Percentiles rank a stretch among this genome's conserved stretches.
Evolutionary conservation across 805 yeast species (phyloP).

Genomic region (Blastobotrys peoriensis): DNA sequence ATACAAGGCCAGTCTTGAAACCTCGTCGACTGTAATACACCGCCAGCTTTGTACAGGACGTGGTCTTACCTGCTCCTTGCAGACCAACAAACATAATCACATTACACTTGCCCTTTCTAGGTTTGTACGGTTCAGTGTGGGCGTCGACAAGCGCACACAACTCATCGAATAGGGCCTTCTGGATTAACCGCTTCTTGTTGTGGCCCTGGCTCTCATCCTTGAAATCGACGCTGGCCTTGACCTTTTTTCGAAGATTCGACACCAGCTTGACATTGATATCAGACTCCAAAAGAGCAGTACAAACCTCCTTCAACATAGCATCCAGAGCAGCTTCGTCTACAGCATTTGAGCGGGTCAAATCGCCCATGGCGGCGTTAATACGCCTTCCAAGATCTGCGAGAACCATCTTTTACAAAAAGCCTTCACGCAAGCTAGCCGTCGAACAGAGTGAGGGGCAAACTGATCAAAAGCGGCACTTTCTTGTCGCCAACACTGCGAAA

Average conservation of each 20-base stretch:
- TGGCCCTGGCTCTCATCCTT: constrained; percentile 47
- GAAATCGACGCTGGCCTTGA: constrained; percentile 51
- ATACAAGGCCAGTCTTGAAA: constrained; percentile 89
- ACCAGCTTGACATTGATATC: constrained; percentile 90
- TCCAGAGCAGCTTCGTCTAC: constrained; percentile 62
- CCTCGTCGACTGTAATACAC: constrained; percentile 92
- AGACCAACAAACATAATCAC: constrained; percentile 97
- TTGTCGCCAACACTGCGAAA: no score
- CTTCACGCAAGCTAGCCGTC: neutral
- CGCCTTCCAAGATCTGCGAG: constrained; percentile 74
- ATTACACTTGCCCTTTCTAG: constrained; percentile 71
- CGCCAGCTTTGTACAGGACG: constrained; percentile 94
- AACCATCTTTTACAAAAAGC: constrained; percentile 45
- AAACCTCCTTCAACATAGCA: constrained; percentile 75
- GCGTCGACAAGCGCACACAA: constrained; percentile 80
- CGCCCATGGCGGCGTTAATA: constrained; percentile 66
- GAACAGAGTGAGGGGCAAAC: no score
- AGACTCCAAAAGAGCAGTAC: constrained; percentile 85
- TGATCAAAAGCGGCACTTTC: no score
- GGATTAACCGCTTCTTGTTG: constrained; percentile 74
- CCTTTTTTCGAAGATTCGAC: constrained; percentile 63
- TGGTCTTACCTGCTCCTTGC: constrained; percentile 98
- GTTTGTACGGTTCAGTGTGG: constrained; percentile 57
- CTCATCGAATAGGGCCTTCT: constrained; percentile 92
- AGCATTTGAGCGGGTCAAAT: constrained; percentile 49